phyloP scores from a whole-genome alignment of 2,329 filamentous ascomycete species.

The Neospermospora avenae region DNA sequence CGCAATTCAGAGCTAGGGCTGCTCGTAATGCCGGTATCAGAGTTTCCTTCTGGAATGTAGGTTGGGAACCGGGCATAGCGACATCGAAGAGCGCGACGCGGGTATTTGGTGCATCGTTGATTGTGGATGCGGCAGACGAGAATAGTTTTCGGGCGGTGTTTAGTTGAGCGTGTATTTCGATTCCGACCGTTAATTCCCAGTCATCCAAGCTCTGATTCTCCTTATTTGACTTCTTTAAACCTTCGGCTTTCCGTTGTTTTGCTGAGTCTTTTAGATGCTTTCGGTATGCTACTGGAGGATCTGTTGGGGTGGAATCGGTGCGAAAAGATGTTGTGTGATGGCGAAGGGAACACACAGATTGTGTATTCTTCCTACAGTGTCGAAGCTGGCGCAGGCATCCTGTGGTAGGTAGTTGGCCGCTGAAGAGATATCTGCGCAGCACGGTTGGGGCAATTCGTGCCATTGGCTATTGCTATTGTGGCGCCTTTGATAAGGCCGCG shows the following conservation, averaged over 20 bases:
- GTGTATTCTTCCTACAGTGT: slow-evolving; percentile 7
- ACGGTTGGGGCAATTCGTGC: slow-evolving; percentile 25
- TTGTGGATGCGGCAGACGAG: slow-evolving; percentile 64
- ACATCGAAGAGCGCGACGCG: slow-evolving; percentile 87
- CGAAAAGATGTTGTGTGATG: slow-evolving; percentile 18
- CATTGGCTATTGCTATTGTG: slow-evolving; percentile 23
- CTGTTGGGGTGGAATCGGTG: slow-evolving; percentile 10
- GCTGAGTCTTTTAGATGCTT: slow-evolving; percentile 71
- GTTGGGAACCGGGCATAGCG: slow-evolving; percentile 85
- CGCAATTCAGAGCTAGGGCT: slow-evolving; percentile 78
- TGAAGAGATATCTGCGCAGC: slow-evolving; percentile 33
- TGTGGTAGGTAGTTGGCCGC: slow-evolving; percentile 26
- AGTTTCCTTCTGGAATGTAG: slow-evolving; percentile 76
- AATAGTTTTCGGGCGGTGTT: slow-evolving; percentile 90
- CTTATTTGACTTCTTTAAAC: slow-evolving; percentile 33
- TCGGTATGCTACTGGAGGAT: slow-evolving; percentile 50
- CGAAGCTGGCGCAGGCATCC: slow-evolving; percentile 29
- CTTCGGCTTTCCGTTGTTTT: slow-evolving; percentile 44
- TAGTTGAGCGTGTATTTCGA: slow-evolving; percentile 95
- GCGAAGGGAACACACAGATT: slow-evolving; percentile 17
- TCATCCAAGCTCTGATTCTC: slow-evolving; percentile 43
- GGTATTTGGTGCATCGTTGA: slow-evolving; percentile 72
- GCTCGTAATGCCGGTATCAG: slow-evolving; percentile 88
- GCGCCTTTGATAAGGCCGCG: background rate
- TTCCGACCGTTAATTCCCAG: slow-evolving; percentile 96